A percentile compares a stretch with the other conserved stretches of the same genome.
These are phyloP conservation scores for Lactifluus rugatus DNA, from an alignment of 768 basidiomycete species.

Conservation along the genomic window DNA sequence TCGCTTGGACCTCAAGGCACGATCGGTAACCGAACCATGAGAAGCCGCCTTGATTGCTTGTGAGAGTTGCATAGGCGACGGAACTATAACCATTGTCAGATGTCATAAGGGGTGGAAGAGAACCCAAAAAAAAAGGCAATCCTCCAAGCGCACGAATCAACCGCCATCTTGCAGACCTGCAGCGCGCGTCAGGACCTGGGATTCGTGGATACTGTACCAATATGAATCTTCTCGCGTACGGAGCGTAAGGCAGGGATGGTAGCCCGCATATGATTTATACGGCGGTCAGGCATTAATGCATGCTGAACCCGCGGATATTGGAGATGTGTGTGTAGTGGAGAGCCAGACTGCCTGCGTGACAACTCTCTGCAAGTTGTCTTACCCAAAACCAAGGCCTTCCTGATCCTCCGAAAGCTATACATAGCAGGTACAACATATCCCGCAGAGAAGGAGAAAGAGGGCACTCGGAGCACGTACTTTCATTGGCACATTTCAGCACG, in stretches of 20 bases:
- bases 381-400: neutral
- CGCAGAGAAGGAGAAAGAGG: neutral
- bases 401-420: no score
- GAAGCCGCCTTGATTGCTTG: no score
- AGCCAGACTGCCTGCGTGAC: neutral
- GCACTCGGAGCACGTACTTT: constrained; percentile 41
- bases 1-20: constrained; percentile 43
- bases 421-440: neutral
- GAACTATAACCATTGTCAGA: no score
- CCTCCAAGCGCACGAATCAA: constrained; percentile 74
- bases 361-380: neutral
- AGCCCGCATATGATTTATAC: constrained; percentile 30
- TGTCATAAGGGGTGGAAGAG: no score
- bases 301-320: neutral
- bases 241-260: constrained; percentile 66
- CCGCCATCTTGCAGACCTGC: constrained; percentile 52
- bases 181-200: constrained; percentile 45
- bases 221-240: constrained; percentile 46
- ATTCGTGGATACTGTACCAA: constrained; percentile 78
- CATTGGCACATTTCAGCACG: constrained; percentile 62
- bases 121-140: constrained; percentile 29
- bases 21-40: constrained; percentile 71
- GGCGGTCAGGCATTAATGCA: neutral
- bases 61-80: no score
- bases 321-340: neutral